Base-by-base conservation (phyloP, 495 filamentous ascomycete genomes). In the Hyaloscypha finlandica region DNA sequence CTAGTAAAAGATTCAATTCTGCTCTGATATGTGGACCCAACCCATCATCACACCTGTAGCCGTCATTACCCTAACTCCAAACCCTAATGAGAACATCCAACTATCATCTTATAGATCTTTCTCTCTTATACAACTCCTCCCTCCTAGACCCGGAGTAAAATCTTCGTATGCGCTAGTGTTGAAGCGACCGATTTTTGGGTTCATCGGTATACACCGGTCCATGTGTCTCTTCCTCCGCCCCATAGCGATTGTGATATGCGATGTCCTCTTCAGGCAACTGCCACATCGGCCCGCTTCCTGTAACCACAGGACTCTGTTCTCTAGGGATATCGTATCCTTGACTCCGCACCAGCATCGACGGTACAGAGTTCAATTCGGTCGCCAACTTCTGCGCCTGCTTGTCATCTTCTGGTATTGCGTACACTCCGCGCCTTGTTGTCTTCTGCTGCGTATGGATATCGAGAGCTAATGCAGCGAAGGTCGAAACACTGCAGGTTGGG, bases 391-490 rank as follows among this genome's bases (percentile, higher is more conserved):
- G 62, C 1, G 71, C 69, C 22, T 59, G 59, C 31, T 70, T 67
- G 60, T 71, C 68, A 30, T 74, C 71, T 68, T 71, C 71, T 1
- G 71, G 71, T 5, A 81, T 73, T 29, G 76, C 77, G 70, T 87
- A 89, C 8, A 73, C 76, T 19, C 86, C 85, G 19, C 80, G 75
- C 8, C 77, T 71, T 29, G 72, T 83, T 65, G 76, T 72, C 54
- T 79, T 77, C 14, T 77, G 76, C 63, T 77, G 75, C 1, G 83
- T 83, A 58, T 80, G 70, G 67, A 84, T 70, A 65, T 88, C 87
- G 29, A 88, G 78, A 9, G 69, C 65, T n/a, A 85, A 68, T n/a
- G 81, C 78, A 37, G 75, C 70, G 68, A 85, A 74, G 45, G 82
- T 82, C 19, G 79, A 73, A 2, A 79, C 75, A 6, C 71, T 74